Conservation (phyloP, 352 stramenopile genomes). For the Pythium dissimile region DNA sequence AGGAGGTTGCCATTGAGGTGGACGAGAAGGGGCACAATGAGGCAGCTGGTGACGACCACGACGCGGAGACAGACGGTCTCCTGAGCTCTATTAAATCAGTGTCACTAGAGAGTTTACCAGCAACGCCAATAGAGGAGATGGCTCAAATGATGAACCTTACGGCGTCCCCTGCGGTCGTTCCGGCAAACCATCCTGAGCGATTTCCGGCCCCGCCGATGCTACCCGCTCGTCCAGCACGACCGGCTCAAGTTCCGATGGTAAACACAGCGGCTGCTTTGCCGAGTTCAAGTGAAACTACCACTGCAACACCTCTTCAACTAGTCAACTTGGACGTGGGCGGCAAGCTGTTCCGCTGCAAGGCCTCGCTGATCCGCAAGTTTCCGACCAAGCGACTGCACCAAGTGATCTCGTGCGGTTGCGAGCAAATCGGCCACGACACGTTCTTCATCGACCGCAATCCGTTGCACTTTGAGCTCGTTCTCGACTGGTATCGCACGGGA, state of each 20-base stretch:
- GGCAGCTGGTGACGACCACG: not conserved
- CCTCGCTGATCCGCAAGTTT: constrained; percentile 53
- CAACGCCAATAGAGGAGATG: too few species aligned
- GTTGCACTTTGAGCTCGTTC: constrained; percentile 61
- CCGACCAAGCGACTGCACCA: constrained; percentile 58
- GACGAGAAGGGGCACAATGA: not conserved
- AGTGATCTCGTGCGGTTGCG: constrained; percentile 56
- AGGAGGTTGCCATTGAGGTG: not conserved
- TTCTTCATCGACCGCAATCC: constrained; percentile 78
- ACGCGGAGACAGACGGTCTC: too few species aligned
- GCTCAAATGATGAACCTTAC: not conserved
- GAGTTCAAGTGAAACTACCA: too few species aligned
- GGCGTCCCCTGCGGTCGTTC: not conserved
- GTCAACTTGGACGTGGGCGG: constrained; percentile 68
- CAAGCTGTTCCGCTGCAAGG: constrained; percentile 64
- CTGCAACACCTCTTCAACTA: constrained; percentile 10
- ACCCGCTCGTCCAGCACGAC: constrained; percentile 4
- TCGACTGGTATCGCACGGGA: constrained; percentile 74
- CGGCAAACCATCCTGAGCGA: not conserved
- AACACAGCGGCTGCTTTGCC: too few species aligned
- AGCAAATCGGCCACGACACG: constrained; percentile 35
- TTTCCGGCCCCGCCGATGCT: constrained; percentile 1
- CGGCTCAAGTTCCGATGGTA: too few species aligned
- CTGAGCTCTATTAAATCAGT: too few species aligned
- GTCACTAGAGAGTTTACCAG: too few species aligned